Base-by-base conservation (phyloP, 176 grass and related monocot species). In the Otatea glauca region DNA sequence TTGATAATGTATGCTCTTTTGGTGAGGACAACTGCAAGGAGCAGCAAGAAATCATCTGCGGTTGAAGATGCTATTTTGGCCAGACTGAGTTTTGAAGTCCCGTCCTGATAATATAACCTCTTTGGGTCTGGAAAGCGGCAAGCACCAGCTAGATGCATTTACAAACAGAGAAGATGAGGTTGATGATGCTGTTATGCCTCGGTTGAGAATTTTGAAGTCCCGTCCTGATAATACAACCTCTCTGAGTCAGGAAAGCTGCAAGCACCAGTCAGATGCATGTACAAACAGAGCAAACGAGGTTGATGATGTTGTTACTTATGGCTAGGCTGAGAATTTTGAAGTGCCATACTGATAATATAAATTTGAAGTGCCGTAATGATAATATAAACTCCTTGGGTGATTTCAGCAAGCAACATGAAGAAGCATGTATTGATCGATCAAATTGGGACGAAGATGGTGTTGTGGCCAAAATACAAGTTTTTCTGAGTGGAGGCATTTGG, bases 1-100 rank as follows among this genome's bases (percentile, higher is more conserved):
- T 56, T 21, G 53, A 56, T 21, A 86, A 83, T 74, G 21, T 65
- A 21, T 64, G 4, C 44, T 75, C 85, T 60, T 84, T 74, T 44
- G 44, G 35, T 24, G 35, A 70, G 20, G 54, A 39, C 56, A 78
- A 68, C 34, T 69, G 15, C 16, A 18, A 84, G 70, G 59, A 50
- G 54, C 70, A 69, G 69, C 51, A 88, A 88, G n/a, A 65, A 29
- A 66, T 37, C 41, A 74, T 56, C 48, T 88, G 60, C 53, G 41
- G 25, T 78, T 53, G 78, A 88, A 63, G 83, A 81, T 90, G 81
- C 54, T 94, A 74, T 92, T 86, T 83, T 86, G 85, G 56, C 74
- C 45, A 92, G 87, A 43, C 64, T 88, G 7, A 55, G 21, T 88
- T 83, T 86, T 92, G 81, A 88, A 86, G 65, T 78, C 81, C 13